phyloP scores from a whole-genome alignment of 345 rosid species.

The Eucalyptus viminalis region DNA sequence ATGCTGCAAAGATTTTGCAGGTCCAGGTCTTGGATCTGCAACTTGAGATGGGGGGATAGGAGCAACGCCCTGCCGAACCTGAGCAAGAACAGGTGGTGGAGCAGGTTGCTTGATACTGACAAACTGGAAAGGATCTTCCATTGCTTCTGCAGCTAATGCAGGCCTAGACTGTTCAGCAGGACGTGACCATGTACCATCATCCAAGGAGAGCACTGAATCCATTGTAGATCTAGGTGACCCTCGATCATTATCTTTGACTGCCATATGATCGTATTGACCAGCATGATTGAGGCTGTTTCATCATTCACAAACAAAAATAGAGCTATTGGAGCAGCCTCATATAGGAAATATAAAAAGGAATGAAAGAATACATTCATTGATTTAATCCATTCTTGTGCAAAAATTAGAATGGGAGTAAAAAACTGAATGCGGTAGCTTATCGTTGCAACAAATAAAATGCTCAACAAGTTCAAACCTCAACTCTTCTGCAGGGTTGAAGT shows the following conservation, averaged over 20 bases:
- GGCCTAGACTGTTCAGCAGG: conserved; percentile 33
- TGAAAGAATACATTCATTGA: not conserved
- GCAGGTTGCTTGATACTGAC: conserved; percentile 70
- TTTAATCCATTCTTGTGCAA: not conserved
- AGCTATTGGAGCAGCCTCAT: conserved; percentile 7
- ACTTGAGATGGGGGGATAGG: conserved; percentile 83
- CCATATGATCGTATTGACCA: conserved; percentile 23
- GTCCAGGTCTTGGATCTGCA: conserved; percentile 99
- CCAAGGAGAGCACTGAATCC: conserved; percentile 85
- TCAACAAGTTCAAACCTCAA: conserved; percentile 23
- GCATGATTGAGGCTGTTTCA: conserved; percentile 33
- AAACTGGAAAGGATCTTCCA: conserved; percentile 75
- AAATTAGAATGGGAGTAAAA: not conserved
- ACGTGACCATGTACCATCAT: conserved; percentile 79
- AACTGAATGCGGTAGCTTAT: not conserved
- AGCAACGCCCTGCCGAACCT: conserved; percentile 48
- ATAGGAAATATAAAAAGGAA: not conserved
- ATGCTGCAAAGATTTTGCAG: conserved; percentile 54
- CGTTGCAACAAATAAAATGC: not conserved
- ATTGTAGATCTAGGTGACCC: conserved; percentile 30
- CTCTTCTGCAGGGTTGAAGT: conserved; percentile 28
- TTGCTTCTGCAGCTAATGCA: conserved; percentile 35
- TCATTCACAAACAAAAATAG: conserved; percentile 2
- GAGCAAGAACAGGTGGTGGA: conserved; percentile 96
- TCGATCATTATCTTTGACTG: conserved; percentile 27